Conservation (phyloP, 257 asterid genomes). For the Anisodus tanguticus region DNA sequence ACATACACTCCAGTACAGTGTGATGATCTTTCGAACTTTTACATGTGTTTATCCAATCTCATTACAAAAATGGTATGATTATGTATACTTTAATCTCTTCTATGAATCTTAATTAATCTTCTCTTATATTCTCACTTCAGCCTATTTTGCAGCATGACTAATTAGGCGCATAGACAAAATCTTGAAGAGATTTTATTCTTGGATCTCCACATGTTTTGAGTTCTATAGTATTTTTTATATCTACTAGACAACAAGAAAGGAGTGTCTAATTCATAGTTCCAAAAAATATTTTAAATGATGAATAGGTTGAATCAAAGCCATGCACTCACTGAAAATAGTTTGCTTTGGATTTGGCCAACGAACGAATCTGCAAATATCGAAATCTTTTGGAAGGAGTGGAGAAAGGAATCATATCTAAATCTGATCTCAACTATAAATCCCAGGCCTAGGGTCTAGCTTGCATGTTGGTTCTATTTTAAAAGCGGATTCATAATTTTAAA, state of each 20-base stretch:
- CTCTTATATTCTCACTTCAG: not conserved
- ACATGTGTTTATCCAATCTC: not conserved
- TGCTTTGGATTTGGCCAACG: slow-evolving; percentile 26
- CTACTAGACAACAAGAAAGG: not conserved
- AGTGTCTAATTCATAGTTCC: not conserved
- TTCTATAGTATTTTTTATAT: not conserved
- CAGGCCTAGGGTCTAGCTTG: not conserved
- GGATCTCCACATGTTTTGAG: slow-evolving; percentile 17
- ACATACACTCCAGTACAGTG: not conserved
- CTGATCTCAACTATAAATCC: not conserved
- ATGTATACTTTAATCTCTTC: not conserved
- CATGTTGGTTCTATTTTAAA: not conserved
- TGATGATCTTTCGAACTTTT: not conserved
- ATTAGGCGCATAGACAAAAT: not conserved
- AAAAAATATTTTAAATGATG: not conserved
- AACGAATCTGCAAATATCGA: slow-evolving; percentile 14
- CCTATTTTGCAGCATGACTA: not conserved
- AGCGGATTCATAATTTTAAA: not conserved
- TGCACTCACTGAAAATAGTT: not conserved
- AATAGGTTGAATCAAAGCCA: not conserved
- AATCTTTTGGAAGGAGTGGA: not conserved
- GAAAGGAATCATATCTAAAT: slow-evolving; percentile 20
- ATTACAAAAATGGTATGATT: not conserved
- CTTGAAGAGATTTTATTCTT: slow-evolving; percentile 23
- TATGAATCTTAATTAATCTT: not conserved